Evolutionary conservation across 345 rosid species (phyloP).

Genomic region (Schrenkiella parvula): DNA sequence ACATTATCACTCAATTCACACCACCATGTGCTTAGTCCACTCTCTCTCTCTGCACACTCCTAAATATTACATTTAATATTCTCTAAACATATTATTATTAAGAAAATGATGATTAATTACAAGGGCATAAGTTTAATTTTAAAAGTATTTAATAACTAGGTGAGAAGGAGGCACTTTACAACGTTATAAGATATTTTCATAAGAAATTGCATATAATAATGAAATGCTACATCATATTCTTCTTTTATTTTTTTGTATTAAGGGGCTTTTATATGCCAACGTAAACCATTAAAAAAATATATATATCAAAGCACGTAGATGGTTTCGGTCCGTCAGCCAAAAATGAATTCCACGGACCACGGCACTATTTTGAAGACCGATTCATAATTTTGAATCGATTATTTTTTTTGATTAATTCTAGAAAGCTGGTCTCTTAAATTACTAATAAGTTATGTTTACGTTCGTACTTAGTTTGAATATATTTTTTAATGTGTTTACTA

Average conservation of each 20-base stretch:
- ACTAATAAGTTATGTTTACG: neutral
- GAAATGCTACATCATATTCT: neutral
- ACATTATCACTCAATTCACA: constrained; percentile 14
- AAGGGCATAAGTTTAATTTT: neutral
- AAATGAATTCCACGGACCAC: neutral
- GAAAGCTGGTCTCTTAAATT: neutral
- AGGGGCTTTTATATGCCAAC: neutral
- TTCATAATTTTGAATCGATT: neutral
- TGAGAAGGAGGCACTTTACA: neutral
- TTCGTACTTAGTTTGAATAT: neutral
- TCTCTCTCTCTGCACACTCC: neutral
- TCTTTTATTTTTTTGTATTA: neutral
- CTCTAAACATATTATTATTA: neutral
- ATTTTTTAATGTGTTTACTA: neutral
- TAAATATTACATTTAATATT: neutral
- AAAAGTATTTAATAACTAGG: neutral
- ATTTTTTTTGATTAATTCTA: too few relatives aligned
- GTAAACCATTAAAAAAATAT: neutral
- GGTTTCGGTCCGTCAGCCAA: neutral
- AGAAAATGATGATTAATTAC: neutral
- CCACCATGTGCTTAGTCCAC: constrained; percentile 20
- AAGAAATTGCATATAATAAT: neutral
- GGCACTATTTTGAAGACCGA: constrained; percentile 20
- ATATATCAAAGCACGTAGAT: neutral
- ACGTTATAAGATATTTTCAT: neutral